Percentiles rank a stretch among this genome's conserved stretches.
These are phyloP conservation scores for Fusarium tupiense DNA, from an alignment of 2,329 filamentous ascomycete genomes.

Conservation along the genomic window DNA sequence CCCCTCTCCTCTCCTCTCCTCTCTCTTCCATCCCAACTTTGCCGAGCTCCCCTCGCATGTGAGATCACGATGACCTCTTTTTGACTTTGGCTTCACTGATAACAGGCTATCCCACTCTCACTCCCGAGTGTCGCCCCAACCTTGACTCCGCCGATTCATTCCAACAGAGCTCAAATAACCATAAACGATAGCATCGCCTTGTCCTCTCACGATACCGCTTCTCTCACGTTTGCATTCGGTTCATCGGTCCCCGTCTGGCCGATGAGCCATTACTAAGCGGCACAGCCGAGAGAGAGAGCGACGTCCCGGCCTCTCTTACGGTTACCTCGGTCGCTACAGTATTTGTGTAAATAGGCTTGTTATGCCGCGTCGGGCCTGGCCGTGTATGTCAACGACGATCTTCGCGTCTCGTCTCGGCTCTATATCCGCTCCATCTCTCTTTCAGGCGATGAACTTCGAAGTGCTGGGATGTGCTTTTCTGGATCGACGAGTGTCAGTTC, in stretches of 20 bases:
- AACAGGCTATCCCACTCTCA: neutral
- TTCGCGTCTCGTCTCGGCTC: neutral
- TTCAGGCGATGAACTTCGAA: neutral
- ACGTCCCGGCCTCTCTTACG: neutral
- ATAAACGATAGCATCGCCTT: neutral
- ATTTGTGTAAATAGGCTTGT: neutral
- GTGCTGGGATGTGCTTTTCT: neutral
- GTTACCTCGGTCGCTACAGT: neutral
- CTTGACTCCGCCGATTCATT: neutral
- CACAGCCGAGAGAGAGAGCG: neutral
- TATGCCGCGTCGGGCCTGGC: neutral
- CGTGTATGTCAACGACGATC: neutral
- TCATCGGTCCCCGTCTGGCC: neutral
- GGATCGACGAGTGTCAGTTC: neutral
- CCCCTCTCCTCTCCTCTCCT: neutral
- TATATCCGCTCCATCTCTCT: accelerated
- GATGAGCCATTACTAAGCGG: neutral
- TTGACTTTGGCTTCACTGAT: neutral
- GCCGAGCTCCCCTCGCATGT: neutral
- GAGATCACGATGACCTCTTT: neutral
- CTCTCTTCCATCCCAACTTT: neutral
- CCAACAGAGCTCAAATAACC: neutral
- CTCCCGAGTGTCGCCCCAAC: neutral
- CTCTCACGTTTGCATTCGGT: neutral
- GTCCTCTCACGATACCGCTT: neutral